Conservation (phyloP, 257 asterid genomes). For the Cinchona pubescens region DNA sequence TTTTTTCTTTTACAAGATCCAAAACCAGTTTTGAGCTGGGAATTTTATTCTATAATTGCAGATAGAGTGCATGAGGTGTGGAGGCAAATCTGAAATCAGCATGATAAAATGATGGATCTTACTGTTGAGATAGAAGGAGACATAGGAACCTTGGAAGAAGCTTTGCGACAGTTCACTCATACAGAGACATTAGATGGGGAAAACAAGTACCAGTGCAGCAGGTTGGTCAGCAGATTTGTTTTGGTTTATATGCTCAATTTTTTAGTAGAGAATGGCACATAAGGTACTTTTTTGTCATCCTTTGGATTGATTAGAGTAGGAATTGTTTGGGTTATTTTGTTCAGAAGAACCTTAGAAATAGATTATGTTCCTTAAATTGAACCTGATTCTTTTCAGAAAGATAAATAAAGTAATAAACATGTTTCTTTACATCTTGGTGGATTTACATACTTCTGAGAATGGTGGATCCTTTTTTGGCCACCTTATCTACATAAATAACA, state of each 20-base stretch:
- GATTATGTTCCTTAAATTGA: neutral
- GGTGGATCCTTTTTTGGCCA: neutral
- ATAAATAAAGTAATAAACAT: too few species aligned
- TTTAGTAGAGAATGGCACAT: neutral
- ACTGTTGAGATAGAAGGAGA: constrained; percentile 85
- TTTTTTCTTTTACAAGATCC: neutral
- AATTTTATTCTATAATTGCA: constrained; percentile 30
- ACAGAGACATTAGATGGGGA: constrained; percentile 83
- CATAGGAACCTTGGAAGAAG: constrained; percentile 68
- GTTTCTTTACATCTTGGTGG: neutral
- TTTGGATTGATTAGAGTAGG: neutral
- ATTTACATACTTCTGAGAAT: neutral
- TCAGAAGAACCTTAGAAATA: neutral
- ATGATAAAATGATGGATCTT: constrained; percentile 86
- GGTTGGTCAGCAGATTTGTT: constrained; percentile 36
- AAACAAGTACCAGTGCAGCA: constrained; percentile 74
- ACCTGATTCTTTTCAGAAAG: neutral
- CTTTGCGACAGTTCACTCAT: constrained; percentile 61
- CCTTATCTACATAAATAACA: neutral
- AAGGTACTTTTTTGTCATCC: neutral
- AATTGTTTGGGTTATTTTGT: neutral
- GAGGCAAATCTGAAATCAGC: constrained; percentile 60
- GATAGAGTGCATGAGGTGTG: constrained; percentile 82
- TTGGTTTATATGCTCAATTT: neutral
- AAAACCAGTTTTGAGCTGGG: neutral